Evolutionary conservation across 1,284 basidiomycete genomes (phyloP).

Genomic region (Trichosporon ovoides): DNA sequence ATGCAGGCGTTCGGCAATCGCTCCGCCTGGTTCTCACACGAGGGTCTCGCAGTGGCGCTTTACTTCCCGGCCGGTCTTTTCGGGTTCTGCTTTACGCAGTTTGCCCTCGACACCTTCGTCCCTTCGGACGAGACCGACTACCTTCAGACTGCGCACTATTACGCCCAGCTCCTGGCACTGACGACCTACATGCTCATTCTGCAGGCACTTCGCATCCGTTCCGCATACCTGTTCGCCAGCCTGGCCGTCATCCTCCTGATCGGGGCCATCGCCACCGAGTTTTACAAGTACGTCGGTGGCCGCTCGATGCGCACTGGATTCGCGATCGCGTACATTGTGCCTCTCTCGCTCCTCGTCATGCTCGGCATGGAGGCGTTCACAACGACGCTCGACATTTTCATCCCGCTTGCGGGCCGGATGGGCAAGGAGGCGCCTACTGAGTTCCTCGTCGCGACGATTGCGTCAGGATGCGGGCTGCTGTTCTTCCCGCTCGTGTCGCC

Average conservation of each 20-base stretch:
- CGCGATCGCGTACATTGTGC: constrained; percentile 59
- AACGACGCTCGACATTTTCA: constrained; percentile 73
- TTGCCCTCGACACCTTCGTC: constrained; percentile 28
- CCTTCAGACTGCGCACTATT: constrained; percentile 61
- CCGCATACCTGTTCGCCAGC: constrained; percentile 47
- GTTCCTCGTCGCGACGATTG: constrained; percentile 77
- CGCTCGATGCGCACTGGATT: not conserved
- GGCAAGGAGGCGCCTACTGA: constrained; percentile 73
- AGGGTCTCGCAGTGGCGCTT: constrained; percentile 65
- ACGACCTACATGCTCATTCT: constrained; percentile 52
- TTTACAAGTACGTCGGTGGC: not conserved
- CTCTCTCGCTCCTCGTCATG: constrained; percentile 59
- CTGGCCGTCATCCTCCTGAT: constrained; percentile 30
- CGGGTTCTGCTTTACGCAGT: constrained; percentile 42
- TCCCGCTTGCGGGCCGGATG: constrained; percentile 70
- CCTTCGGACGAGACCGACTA: constrained; percentile 26
- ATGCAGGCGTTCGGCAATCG: constrained; percentile 63
- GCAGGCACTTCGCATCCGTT: constrained; percentile 49
- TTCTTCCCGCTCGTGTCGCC: constrained; percentile 60
- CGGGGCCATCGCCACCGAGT: constrained; percentile 28
- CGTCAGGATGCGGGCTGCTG: constrained; percentile 57
- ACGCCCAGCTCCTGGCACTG: constrained; percentile 60
- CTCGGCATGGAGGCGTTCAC: constrained; percentile 66
- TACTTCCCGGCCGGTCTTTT: constrained; percentile 68
- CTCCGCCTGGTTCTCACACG: constrained; percentile 58